Conservation (phyloP, 2,329 filamentous ascomycete genomes). For the Lecanicillium sp. region DNA sequence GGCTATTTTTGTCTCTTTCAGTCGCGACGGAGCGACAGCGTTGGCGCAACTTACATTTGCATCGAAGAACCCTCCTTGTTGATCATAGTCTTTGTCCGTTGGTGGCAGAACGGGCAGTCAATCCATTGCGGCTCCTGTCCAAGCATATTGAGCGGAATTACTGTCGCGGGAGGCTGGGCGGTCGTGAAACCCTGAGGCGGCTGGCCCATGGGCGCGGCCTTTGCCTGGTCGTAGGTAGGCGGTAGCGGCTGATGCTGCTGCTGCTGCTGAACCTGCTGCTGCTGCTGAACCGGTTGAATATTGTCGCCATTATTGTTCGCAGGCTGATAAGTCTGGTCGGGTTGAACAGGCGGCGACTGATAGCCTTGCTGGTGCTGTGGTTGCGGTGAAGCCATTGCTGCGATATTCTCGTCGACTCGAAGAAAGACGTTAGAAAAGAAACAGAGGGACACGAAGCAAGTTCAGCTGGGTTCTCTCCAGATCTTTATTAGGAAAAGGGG, state of each 20-base stretch:
- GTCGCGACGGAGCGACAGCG: background rate
- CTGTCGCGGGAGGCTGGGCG: constrained; percentile 4
- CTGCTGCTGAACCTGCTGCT: background rate
- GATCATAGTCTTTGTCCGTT: constrained; percentile 15
- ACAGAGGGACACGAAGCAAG: too few species aligned
- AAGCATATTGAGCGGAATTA: constrained; percentile 18
- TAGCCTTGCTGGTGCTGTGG: background rate
- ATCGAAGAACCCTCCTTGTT: constrained; percentile 16
- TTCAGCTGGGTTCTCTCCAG: too few species aligned
- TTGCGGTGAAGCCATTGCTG: too few species aligned
- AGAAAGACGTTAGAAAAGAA: too few species aligned
- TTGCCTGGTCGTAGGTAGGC: constrained; percentile 7
- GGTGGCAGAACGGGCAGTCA: constrained; percentile 22
- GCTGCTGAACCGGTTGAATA: constrained; percentile 1
- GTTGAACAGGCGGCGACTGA: too few species aligned
- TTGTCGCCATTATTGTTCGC: too few species aligned
- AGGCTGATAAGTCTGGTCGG: too few species aligned
- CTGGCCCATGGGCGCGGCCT: constrained; percentile 3
- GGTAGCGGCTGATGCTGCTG: constrained; percentile 3
- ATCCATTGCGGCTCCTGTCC: constrained; percentile 17
- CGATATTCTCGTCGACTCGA: too few species aligned
- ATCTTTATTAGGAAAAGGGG: too few species aligned
- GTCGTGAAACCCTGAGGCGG: background rate
- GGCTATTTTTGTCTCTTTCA: background rate
- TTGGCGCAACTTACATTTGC: constrained; percentile 16